These are phyloP conservation scores for Nitzschia palea DNA, from an alignment of 108 stramenopile genomes.

Conservation along the genomic window DNA sequence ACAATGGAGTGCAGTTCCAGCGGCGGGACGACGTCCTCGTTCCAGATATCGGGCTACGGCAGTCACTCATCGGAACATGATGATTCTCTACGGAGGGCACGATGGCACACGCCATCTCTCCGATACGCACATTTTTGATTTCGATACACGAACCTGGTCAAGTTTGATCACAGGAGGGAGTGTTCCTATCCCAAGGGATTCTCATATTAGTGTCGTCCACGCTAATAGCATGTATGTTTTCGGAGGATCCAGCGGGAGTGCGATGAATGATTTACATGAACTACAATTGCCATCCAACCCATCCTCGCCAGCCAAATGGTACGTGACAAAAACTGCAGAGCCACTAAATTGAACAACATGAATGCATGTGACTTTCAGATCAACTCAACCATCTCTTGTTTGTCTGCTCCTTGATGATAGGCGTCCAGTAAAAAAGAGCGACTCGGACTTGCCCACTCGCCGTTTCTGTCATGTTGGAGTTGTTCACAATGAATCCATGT, in stretches of 20 bases:
- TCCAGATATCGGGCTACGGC: conserved; percentile 96
- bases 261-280: conserved; percentile 96
- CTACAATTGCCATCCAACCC: conserved; percentile 61
- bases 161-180: conserved; percentile 71
- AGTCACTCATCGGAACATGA: conserved; percentile 69
- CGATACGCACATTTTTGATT: conserved; percentile 93
- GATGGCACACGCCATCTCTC: conserved; percentile 96
- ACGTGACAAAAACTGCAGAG: not conserved
- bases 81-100: conserved; percentile 93
- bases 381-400: not conserved
- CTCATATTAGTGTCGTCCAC: conserved; percentile 88
- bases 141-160: conserved; percentile 76
- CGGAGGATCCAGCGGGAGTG: conserved; percentile 91
- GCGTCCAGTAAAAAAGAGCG: conserved; percentile 29
- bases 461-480: conserved; percentile 94
- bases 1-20: conserved; percentile 76
- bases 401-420: not conserved
- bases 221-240: conserved; percentile 81
- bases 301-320: conserved; percentile 39
- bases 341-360: not conserved
- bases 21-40: conserved; percentile 84
- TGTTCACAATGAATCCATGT: conserved; percentile 66
- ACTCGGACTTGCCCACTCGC: conserved; percentile 43
- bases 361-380: not conserved
- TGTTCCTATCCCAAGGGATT: conserved; percentile 87